Base-by-base conservation (phyloP, 768 basidiomycete genomes). In the Leccinum olivaceopallidum region DNA sequence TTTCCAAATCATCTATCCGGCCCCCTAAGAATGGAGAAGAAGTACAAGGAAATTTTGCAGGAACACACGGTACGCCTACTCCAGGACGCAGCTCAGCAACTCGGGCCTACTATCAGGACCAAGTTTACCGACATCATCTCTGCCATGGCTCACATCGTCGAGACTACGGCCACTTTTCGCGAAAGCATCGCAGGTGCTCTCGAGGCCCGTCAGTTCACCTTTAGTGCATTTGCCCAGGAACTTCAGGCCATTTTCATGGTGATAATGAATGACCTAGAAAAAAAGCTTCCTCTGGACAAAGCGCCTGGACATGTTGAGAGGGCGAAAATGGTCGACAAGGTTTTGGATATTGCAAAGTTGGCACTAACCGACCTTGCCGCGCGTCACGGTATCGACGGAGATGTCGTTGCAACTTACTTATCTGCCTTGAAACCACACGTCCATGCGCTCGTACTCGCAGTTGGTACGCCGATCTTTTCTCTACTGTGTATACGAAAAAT, bases 111-210 rank as follows among this genome's bases (percentile, higher is more conserved):
- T 4, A 22, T 39, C 7, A 39, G 39, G 39, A 18, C 63, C 49
- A 16, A 48, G 0, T 63, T 68, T 24, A 59, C 57, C 4, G 58
- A 68, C 22, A 44, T 68, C 1, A 18, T 20, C 3, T 28, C 26
- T n/a, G 9, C 48, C 6, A 66, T 63, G 61, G n/a, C 56, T 12
- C 37, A 63, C n/a, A 67, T 34, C 32, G 32, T 34, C 7, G 44
- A 34, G 22, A 65, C 67, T 12, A 16, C 67, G 32, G 5, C 32
- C 22, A 48, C 47, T 5, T 63, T 68, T 49, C 66, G 63, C 13
- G 10, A 54, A 13, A 24, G 18, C 20, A 65, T 68, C 10, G 14
- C 55, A 18, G 54, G 18, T 12, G 34, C 47, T 26, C 14, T 67
- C 24, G 60, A 57, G 20, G 53, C 55, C 6, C 61, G 34, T 3